Evolutionary conservation across 1,284 basidiomycete species (phyloP).

Genomic region (Ustilago sp.): DNA sequence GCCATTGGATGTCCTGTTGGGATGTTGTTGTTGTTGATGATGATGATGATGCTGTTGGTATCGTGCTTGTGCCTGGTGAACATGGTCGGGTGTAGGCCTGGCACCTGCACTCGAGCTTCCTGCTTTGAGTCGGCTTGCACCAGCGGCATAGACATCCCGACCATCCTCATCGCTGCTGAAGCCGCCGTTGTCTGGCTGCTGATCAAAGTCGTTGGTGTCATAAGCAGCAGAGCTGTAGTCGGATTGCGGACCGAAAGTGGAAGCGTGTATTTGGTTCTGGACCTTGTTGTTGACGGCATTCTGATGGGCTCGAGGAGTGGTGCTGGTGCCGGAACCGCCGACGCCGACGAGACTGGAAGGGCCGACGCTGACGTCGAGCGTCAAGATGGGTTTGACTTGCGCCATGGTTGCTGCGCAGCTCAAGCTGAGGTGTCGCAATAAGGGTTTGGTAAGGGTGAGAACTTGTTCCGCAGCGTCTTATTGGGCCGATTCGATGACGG

Average conservation of each 20-base stretch:
- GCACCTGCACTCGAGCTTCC: conserved; percentile 51
- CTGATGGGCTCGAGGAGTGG: conserved; percentile 44
- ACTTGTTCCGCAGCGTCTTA: neutral
- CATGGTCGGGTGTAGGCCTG: conserved; percentile 43
- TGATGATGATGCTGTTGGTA: conserved; percentile 32
- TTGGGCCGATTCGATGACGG: too few species aligned
- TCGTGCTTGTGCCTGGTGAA: conserved; percentile 19
- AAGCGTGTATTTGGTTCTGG: conserved; percentile 46
- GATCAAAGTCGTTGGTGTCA: conserved; percentile 27
- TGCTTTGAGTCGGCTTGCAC: conserved; percentile 43
- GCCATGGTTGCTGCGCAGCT: conserved; percentile 42
- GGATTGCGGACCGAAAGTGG: conserved; percentile 44
- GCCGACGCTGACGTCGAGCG: conserved; percentile 60
- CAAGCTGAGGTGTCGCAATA: neutral
- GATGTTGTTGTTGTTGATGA: conserved; percentile 22
- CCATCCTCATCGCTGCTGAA: conserved; percentile 62
- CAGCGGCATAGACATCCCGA: conserved; percentile 50
- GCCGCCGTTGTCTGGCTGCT: conserved; percentile 49
- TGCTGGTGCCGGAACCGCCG: conserved; percentile 52
- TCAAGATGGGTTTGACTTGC: conserved; percentile 56
- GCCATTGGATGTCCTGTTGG: conserved; percentile 21
- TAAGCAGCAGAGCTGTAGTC: conserved; percentile 31
- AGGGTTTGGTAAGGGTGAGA: neutral
- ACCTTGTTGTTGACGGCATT: conserved; percentile 43
- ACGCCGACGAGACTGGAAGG: conserved; percentile 31